Evolutionary conservation across 2,329 filamentous ascomycete species (phyloP).

Genomic region (Diaporthe citri): DNA sequence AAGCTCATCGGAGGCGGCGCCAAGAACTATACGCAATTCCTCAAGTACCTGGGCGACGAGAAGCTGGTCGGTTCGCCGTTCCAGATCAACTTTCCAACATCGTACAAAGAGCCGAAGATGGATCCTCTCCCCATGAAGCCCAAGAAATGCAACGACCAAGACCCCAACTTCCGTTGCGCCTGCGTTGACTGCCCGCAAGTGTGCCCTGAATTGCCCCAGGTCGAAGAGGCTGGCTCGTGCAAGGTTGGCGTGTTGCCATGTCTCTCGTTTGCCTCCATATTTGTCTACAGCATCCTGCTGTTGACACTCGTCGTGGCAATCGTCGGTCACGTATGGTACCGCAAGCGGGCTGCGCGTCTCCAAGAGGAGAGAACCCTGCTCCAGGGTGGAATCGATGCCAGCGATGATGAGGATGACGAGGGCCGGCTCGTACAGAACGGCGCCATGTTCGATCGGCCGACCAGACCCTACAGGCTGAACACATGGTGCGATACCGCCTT

Average conservation of each 20-base stretch:
- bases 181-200: constrained; percentile 92
- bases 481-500: constrained; percentile 85
- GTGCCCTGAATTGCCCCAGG: constrained; percentile 83
- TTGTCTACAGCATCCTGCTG: constrained; percentile 84
- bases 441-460: constrained; percentile 83
- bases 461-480: constrained; percentile 85
- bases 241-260: constrained; percentile 91
- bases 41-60: constrained; percentile 94
- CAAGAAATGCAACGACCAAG: constrained; percentile 90
- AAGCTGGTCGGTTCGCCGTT: constrained; percentile 94
- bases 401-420: constrained; percentile 90
- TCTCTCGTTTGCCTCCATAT: constrained; percentile 90
- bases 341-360: constrained; percentile 78
- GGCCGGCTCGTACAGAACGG: constrained; percentile 83
- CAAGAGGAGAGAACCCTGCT: constrained; percentile 88
- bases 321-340: constrained; percentile 81
- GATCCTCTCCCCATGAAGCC: constrained; percentile 76
- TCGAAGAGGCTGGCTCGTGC: constrained; percentile 79
- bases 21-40: constrained; percentile 86
- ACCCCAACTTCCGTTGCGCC: constrained; percentile 87
- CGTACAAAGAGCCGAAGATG: constrained; percentile 78
- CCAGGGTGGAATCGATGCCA: constrained; percentile 75
- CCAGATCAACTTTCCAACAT: constrained; percentile 90
- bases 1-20: constrained; percentile 96
- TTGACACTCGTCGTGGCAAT: constrained; percentile 75